These are phyloP conservation scores for Ogataea hybrid DNA, from an alignment of 1,139 yeast genomes.

Conservation along the genomic window DNA sequence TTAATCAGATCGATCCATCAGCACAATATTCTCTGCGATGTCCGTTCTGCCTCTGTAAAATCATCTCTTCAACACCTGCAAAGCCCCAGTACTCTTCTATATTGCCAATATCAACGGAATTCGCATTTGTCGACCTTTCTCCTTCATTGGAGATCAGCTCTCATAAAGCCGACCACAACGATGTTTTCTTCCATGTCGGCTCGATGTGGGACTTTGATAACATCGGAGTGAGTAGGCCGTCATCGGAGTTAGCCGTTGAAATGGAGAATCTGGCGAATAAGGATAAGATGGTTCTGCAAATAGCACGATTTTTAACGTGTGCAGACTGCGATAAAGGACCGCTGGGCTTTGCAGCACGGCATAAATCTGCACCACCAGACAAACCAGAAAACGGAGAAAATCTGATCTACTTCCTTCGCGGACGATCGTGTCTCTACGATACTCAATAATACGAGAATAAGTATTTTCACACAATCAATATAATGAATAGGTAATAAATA, in stretches of 20 bases:
- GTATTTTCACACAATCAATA: conserved; percentile 25
- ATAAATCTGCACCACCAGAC: background rate
- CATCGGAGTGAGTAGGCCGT: conserved; percentile 64
- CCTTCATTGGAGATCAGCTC: conserved; percentile 2
- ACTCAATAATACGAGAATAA: conserved; percentile 41
- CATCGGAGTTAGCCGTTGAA: conserved; percentile 27
- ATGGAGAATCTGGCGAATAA: conserved; percentile 10
- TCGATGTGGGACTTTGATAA: conserved; percentile 80
- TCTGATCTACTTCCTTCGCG: conserved; percentile 22
- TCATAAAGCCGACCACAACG: background rate
- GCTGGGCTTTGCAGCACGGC: conserved; percentile 59
- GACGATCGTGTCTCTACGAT: conserved; percentile 16
- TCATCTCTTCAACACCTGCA: conserved; percentile 2
- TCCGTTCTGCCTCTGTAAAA: conserved; percentile 9
- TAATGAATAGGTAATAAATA: conserved; percentile 12
- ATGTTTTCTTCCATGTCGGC: conserved; percentile 30
- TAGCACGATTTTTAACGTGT: conserved; percentile 56
- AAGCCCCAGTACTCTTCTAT: background rate
- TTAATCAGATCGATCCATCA: background rate
- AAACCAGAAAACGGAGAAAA: conserved; percentile 18
- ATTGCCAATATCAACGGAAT: background rate
- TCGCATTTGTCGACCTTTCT: conserved; percentile 7
- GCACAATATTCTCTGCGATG: conserved; percentile 8
- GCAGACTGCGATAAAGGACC: conserved; percentile 79
- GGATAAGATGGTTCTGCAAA: conserved; percentile 12